A percentile compares a stretch with the other conserved stretches of the same genome.
Conservation (phyloP, 2,329 filamentous ascomycete species). For the Cladosporium cucumerinum region DNA sequence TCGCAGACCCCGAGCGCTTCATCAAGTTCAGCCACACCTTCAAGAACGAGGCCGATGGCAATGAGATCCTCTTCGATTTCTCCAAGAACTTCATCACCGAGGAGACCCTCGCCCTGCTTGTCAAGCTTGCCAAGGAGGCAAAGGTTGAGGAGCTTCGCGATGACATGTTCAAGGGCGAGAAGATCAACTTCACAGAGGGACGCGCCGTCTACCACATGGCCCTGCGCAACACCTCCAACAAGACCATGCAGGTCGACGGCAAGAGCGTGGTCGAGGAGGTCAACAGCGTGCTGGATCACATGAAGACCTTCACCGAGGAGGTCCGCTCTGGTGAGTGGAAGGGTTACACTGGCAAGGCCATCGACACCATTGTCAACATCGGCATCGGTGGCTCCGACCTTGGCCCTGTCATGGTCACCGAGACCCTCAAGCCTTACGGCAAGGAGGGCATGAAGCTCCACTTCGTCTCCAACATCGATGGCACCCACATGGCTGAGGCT, state of each 20-base stretch:
- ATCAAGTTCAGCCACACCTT: constrained; percentile 86
- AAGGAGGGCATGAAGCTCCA: constrained; percentile 82
- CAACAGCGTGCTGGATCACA: constrained; percentile 87
- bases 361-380: constrained; percentile 94
- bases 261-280: constrained; percentile 92
- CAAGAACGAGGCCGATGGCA: constrained; percentile 69
- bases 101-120: constrained; percentile 80
- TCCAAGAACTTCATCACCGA: constrained; percentile 98
- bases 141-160: constrained; percentile 90
- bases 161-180: constrained; percentile 94
- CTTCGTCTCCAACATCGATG: constrained; percentile 99
- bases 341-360: constrained; percentile 94
- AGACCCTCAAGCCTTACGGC: constrained; percentile 93
- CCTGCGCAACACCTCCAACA: constrained; percentile 82
- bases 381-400: constrained; percentile 98
- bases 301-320: constrained; percentile 97
- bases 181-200: constrained; percentile 99
- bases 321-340: constrained; percentile 95
- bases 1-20: constrained; percentile 74
- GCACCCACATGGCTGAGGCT: constrained; percentile 94
- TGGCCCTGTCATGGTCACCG: constrained; percentile 97
- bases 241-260: constrained; percentile 80
- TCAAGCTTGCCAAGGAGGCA: constrained; percentile 89
- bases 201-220: constrained; percentile 95
- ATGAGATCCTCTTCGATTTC: constrained; percentile 95